Base-by-base conservation (phyloP, 2,329 filamentous ascomycete genomes). In the Tympanopsis confertula region DNA sequence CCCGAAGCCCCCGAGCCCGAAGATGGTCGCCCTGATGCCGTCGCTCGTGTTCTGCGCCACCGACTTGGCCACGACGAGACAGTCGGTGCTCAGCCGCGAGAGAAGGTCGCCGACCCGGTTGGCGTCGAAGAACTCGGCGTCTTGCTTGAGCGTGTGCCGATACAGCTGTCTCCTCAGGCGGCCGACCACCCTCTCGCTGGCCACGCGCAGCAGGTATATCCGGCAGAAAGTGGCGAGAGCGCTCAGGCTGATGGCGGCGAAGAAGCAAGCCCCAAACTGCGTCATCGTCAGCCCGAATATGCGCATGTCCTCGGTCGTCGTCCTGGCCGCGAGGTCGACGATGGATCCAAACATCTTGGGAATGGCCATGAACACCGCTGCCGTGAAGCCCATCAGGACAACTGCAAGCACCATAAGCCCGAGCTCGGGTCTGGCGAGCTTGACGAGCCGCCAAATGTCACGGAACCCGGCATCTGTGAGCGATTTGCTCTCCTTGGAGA, bases 31-130 rank as follows among this genome's bases (percentile, higher is more conserved):
- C 43, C 91, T 75, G 38, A 98, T 69, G n/a, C 91, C 91, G 59
- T 98, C 91, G 4, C 89, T 95, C 36, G 98, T 66, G 54, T 98
- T 98, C 55, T 96, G 89, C 0, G 91, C 98, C 46, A 98, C 94
- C 50, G 87, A 94, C 62, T 98, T 98, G 54, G 88, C 91, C 39
- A 98, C 91, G 52, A 98, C 91, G 52, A 96, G 86, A 1, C 91
- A 95, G 57, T 98, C 93, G 2, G 88, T 94, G 51, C 89, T 88
- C 35, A 98, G 75, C 28, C 93, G 82, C 24, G 89, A 96, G 52
- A 98, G 95, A 48, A 98, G 66, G 55, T 98, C 91, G 56, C 91
- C 91, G 19, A 95, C 88, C 19, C 91, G 76, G 62, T 98, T 98
- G 29, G 91, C 91, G 55, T 98, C 91, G 53, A 98, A 98, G 64